Evolutionary conservation across 2,329 filamentous ascomycete genomes (phyloP), one percentile per base, ranked within the genome.

Genomic region (Aspergillus pseudoterreus): DNA sequence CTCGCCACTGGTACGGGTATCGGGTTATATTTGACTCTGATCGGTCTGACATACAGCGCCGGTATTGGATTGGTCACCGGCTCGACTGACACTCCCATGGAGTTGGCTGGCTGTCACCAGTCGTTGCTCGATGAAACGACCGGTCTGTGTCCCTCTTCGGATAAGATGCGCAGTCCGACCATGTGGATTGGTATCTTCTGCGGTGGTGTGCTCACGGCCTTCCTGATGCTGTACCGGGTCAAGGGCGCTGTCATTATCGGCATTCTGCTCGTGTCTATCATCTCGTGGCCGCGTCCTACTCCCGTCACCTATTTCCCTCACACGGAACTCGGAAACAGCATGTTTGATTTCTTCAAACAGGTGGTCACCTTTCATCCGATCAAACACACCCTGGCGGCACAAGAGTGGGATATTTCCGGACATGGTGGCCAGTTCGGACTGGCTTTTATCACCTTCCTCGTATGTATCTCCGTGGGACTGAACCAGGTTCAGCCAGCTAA

Each of bases 161-260:
- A 81, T 49, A 91, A 91, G 78, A 92, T 95, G 89, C 83, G 88
- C 54, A 89, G 81, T 63, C 88, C 90, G 1, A 83, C 86, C 21
- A 83, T 95, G 82, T 95, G 90, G 90, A 79, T 95, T 47, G 90
- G 90, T 35, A 91, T 95, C 61, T 94, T 95, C 76, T 88, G 87
- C 60, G 89, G 90, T 41, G 89, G 90, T 54, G 80, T 95, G 57
- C 73, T 95, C 45, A 95, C 90, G 1, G 85, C 86, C 30, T 74
- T 94, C 57, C 75, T 95, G 49, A 88, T 92, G 85, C 82, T 92
- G 76, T 95, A 90, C 70, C 85, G 89, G 17, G 83, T 95, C 70
- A 92, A 92, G 74, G 90, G 90, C 52, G 90, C 90, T 51, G 87
- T 95, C 62, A 91, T 95, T 62, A 81, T 83, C 33, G 90, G 90